Conservation (phyloP, 208 protist species). For the Leishmania amazonensis region DNA sequence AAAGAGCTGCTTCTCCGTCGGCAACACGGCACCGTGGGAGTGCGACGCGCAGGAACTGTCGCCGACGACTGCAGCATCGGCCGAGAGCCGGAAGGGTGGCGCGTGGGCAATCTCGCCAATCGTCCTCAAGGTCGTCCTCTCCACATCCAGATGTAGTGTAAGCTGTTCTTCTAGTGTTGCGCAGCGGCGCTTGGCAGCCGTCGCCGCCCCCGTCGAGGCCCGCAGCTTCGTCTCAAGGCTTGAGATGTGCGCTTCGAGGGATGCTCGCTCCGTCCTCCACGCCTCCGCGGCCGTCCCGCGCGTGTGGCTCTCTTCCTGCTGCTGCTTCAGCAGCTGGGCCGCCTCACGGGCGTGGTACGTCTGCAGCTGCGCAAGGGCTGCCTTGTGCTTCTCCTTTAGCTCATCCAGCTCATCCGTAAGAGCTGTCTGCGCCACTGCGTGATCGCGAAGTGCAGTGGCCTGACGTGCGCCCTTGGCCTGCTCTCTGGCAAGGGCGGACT, state of each 20-base stretch:
- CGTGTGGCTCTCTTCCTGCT: constrained; percentile 12
- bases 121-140: constrained; percentile 9
- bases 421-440: not conserved
- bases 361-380: constrained; percentile 14
- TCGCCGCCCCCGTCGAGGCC: not conserved
- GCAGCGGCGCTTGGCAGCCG: not conserved
- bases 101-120: constrained; percentile 13
- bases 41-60: not conserved
- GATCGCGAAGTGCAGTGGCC: constrained; percentile 15
- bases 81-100: not conserved
- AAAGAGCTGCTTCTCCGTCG: constrained; percentile 31
- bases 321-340: constrained; percentile 15
- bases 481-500: constrained; percentile 26
- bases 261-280: constrained; percentile 27
- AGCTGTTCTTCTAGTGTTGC: constrained; percentile 12
- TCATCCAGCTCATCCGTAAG: constrained; percentile 12
- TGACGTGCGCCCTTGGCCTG: constrained; percentile 28
- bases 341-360: constrained; percentile 17
- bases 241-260: not conserved
- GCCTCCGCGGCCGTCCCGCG: constrained; percentile 12
- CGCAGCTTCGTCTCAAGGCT: constrained; percentile 9
- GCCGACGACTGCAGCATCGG: not conserved
- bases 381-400: constrained; percentile 22
- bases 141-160: constrained; percentile 10
- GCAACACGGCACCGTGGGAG: not conserved